phyloP scores from a whole-genome alignment of 2,329 filamentous ascomycete genomes.

The Xylariaceae sp. region DNA sequence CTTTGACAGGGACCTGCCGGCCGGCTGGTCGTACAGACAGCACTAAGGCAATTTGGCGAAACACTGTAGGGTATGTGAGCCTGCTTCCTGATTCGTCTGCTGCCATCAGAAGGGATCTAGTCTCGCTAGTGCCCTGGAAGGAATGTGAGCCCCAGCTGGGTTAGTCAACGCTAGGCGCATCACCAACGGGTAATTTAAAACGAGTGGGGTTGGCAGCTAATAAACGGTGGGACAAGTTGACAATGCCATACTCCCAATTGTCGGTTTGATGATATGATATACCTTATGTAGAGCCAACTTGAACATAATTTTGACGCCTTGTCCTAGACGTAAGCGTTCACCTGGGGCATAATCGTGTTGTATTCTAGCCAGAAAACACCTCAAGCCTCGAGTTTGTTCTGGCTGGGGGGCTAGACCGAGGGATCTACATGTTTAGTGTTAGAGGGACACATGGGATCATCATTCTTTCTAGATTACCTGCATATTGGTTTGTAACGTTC shows the following conservation, averaged over 20 bases:
- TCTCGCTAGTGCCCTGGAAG: constrained; percentile 1
- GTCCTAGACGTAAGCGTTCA: too few species aligned
- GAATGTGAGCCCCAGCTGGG: constrained; percentile 1
- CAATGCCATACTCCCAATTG: too few species aligned
- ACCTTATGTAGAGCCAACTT: neutral
- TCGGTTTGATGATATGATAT: neutral
- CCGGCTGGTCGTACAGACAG: too few species aligned
- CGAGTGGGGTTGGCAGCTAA: too few species aligned
- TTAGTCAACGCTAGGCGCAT: too few species aligned
- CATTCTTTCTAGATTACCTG: constrained; percentile 14
- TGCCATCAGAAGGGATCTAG: constrained; percentile 24
- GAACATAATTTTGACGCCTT: too few species aligned
- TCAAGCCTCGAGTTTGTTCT: too few species aligned
- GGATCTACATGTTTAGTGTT: constrained; percentile 4
- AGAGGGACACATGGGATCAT: constrained; percentile 2
- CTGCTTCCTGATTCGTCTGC: constrained; percentile 26
- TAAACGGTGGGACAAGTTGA: too few species aligned
- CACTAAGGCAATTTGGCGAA: constrained; percentile 25
- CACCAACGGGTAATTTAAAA: too few species aligned
- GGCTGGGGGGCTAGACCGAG: constrained; percentile 24
- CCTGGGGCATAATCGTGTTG: too few species aligned
- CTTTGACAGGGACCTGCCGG: too few species aligned
- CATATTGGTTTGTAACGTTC: neutral
- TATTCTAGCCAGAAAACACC: too few species aligned
- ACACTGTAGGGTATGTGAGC: constrained; percentile 14